Evolutionary conservation across 106 monocot genomes (phyloP).

Genomic region (Ottelia alismoides): DNA sequence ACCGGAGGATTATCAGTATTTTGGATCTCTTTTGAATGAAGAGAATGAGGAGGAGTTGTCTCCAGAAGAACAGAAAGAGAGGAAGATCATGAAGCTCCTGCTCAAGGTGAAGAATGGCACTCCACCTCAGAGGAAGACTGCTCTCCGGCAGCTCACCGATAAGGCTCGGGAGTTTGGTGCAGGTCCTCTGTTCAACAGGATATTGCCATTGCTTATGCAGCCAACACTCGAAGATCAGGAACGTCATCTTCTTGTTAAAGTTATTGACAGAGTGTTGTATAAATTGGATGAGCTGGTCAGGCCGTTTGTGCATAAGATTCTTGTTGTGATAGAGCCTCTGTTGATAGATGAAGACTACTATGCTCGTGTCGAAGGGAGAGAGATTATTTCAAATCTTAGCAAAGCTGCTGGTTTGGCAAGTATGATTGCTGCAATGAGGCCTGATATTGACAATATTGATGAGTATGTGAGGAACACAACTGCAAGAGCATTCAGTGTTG

Average conservation of each 20-base stretch:
- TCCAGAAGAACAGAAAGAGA: conserved; percentile 93
- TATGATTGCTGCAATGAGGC: conserved; percentile 99
- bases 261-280: conserved; percentile 90
- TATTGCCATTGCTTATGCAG: conserved; percentile 91
- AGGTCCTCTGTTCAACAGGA: conserved; percentile 88
- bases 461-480: conserved; percentile 97
- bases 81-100: conserved; percentile 95
- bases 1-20: conserved; percentile 95
- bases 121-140: conserved; percentile 91
- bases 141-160: conserved; percentile 81
- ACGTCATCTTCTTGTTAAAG: conserved; percentile 90
- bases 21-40: conserved; percentile 80
- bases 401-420: conserved; percentile 93
- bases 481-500: conserved; percentile 97
- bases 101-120: conserved; percentile 98
- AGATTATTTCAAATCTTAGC: conserved; percentile 95
- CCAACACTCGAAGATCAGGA: conserved; percentile 96
- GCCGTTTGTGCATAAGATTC: conserved; percentile 95
- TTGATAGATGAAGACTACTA: conserved; percentile 98
- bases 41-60: conserved; percentile 86
- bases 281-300: conserved; percentile 90
- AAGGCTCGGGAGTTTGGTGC: conserved; percentile 96
- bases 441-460: conserved; percentile 98
- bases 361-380: conserved; percentile 95
- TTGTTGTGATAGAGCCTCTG: conserved; percentile 94